A percentile compares a stretch with the other conserved stretches of the same genome.
Evolutionary conservation across 2,329 filamentous ascomycete genomes (phyloP).

Genomic region (Pseudogymnoascus sp.): DNA sequence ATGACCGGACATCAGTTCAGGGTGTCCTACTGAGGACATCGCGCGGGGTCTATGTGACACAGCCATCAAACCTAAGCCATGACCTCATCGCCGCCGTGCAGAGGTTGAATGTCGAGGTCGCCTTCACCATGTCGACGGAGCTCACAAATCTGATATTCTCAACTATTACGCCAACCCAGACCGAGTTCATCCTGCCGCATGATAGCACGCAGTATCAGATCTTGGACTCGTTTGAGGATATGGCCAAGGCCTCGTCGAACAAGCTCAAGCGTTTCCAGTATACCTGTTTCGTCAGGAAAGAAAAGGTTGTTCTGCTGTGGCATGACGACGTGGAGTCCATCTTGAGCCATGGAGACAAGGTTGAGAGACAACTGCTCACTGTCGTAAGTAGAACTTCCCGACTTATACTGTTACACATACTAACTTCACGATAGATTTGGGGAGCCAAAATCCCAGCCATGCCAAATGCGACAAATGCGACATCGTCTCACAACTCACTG

Average conservation of each 20-base stretch:
- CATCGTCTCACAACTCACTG: background rate
- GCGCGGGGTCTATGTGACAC: conserved; percentile 34
- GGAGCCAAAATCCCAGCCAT: conserved; percentile 18
- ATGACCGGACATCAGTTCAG: conserved; percentile 14
- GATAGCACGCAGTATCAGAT: conserved; percentile 38
- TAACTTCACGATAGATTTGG: conserved; percentile 19
- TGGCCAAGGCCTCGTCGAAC: conserved; percentile 31
- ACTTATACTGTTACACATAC: conserved; percentile 12
- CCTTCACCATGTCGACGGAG: conserved; percentile 41
- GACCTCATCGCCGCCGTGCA: conserved; percentile 35
- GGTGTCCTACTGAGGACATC: conserved; percentile 33
- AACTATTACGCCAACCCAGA: conserved; percentile 33
- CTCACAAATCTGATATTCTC: conserved; percentile 38
- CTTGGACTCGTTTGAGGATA: conserved; percentile 34
- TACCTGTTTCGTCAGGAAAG: conserved; percentile 34
- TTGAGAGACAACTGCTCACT: conserved; percentile 17
- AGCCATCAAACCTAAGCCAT: conserved; percentile 32
- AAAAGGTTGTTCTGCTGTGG: conserved; percentile 36
- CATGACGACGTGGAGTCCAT: conserved; percentile 34
- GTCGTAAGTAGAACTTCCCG: conserved; percentile 1
- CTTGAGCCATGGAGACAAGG: conserved; percentile 29
- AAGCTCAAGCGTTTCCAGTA: conserved; percentile 36
- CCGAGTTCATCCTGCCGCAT: conserved; percentile 33
- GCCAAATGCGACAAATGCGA: background rate
- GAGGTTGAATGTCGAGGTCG: conserved; percentile 37